Evolutionary conservation across 495 filamentous ascomycete genomes (phyloP), one percentile per base, ranked within the genome.

Genomic region (Neurospora sp.): DNA sequence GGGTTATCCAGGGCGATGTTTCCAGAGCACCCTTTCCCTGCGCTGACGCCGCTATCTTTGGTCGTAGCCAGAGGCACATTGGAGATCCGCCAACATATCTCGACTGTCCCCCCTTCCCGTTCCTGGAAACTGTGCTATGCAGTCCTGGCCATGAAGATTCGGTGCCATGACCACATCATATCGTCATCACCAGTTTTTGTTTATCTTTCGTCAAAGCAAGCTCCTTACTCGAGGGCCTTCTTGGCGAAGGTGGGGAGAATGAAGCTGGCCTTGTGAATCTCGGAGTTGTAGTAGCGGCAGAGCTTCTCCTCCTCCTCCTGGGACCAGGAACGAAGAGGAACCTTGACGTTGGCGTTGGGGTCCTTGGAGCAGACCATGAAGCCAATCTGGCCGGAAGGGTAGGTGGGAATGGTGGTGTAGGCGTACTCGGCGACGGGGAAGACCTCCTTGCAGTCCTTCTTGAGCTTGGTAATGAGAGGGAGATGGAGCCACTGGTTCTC

Each of bases 301-400:
- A 93, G 85, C 83, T 92, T 91, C 78, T 91, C 90, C 88, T 99
- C 96, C 83, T 98, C 94, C 83, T 98, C 94, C 73, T 85, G 82
- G 70, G 87, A 84, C 89, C 92, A 96, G 71, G 82, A 83, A 77
- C 96, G 91, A 39, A 97, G 75, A 44, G 96, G 96, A 82, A 89
- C 90, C 79, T 85, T 91, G 72, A 98, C 88, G 84, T 99, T 89
- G 80, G 91, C 89, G 75, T 80, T 87, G 76, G 89, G 86, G 80
- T 98, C 96, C 89, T 98, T 98, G 90, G 87, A 92, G 90, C 96
- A 98, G 75, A 99, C 93, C 94, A 98, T 97, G 90, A 98, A 99
- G 82, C 96, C 96, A 80, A 99, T 99, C 87, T 98, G 95, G 82
- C 96, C 96, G 72, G 93, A 96, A 72, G 96, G 96, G 87, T 99